These are phyloP conservation scores for Huntiella abstrusa DNA, from an alignment of 2,329 filamentous ascomycete species.

Conservation along the genomic window DNA sequence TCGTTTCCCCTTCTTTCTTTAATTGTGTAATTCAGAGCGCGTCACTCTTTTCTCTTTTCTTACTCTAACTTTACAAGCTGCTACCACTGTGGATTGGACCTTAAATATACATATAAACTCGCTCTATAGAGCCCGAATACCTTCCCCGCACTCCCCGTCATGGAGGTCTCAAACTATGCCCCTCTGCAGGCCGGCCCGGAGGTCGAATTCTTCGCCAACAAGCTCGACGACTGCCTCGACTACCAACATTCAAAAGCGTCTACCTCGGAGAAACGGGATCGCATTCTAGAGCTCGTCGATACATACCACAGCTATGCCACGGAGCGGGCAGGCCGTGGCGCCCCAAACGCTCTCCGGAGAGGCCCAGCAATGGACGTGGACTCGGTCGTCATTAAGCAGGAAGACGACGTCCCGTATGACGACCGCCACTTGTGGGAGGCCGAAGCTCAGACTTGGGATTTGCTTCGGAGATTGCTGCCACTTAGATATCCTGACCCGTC, in stretches of 20 bases:
- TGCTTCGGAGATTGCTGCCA: constrained; percentile 57
- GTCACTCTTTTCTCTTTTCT: too few species aligned
- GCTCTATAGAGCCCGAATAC: too few species aligned
- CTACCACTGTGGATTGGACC: too few species aligned
- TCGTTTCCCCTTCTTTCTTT: too few species aligned
- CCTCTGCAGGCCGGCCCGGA: constrained; percentile 43
- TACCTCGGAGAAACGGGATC: constrained; percentile 37
- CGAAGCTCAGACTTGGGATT: constrained; percentile 80
- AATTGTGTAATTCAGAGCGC: too few species aligned
- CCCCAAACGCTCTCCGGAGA: constrained; percentile 16
- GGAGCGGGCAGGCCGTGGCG: constrained; percentile 19
- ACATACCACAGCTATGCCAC: constrained; percentile 41
- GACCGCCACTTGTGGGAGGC: constrained; percentile 43
- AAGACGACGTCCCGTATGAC: constrained; percentile 13
- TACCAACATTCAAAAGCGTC: constrained; percentile 15
- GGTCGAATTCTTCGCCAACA: constrained; percentile 71
- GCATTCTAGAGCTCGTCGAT: constrained; percentile 49
- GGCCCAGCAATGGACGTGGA: constrained; percentile 31
- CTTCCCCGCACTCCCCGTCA: background rate
- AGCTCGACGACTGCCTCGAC: constrained; percentile 55
- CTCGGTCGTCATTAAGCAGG: constrained; percentile 22
- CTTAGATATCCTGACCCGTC: constrained; percentile 35
- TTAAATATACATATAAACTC: too few species aligned
- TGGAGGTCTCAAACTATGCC: constrained; percentile 9
- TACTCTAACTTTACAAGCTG: too few species aligned